A percentile compares a stretch with the other conserved stretches of the same genome.
Evolutionary conservation across 2,329 filamentous ascomycete genomes (phyloP).

Genomic region (Aspergillus unguis): DNA sequence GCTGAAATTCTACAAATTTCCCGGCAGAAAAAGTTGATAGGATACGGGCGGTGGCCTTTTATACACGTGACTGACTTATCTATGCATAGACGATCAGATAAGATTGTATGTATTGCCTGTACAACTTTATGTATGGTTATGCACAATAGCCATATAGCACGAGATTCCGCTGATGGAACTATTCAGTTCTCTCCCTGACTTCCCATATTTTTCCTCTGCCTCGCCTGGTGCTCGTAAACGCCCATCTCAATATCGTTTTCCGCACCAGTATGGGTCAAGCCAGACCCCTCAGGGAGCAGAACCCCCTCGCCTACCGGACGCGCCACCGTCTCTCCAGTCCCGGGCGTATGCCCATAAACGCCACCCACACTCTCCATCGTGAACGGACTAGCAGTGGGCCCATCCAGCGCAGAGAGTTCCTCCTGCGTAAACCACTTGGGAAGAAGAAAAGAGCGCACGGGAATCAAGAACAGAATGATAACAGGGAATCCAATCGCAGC

Average conservation of each 20-base stretch:
- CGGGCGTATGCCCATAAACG: conserved; percentile 48
- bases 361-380: conserved; percentile 74
- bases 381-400: conserved; percentile 70
- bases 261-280: conserved; percentile 23
- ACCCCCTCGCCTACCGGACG: conserved; percentile 15
- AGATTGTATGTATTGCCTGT: background rate
- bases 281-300: conserved; percentile 16
- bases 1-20: conserved; percentile 20
- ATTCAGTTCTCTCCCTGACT: conserved; percentile 15
- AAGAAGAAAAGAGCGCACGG: conserved; percentile 61
- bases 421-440: conserved; percentile 58
- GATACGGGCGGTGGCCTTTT: conserved; percentile 28
- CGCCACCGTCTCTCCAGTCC: conserved; percentile 8
- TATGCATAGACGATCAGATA: background rate
- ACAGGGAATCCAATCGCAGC: conserved; percentile 78
- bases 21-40: conserved; percentile 25
- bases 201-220: conserved; percentile 28
- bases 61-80: conserved; percentile 1
- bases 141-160: background rate
- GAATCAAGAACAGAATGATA: conserved; percentile 67
- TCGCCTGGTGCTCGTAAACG: conserved; percentile 34
- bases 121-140: background rate
- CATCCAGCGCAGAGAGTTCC: conserved; percentile 64
- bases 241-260: conserved; percentile 43
- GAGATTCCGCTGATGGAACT: background rate